phyloP scores from a whole-genome alignment of 1,284 basidiomycete species.

The Mycena citricolor region DNA sequence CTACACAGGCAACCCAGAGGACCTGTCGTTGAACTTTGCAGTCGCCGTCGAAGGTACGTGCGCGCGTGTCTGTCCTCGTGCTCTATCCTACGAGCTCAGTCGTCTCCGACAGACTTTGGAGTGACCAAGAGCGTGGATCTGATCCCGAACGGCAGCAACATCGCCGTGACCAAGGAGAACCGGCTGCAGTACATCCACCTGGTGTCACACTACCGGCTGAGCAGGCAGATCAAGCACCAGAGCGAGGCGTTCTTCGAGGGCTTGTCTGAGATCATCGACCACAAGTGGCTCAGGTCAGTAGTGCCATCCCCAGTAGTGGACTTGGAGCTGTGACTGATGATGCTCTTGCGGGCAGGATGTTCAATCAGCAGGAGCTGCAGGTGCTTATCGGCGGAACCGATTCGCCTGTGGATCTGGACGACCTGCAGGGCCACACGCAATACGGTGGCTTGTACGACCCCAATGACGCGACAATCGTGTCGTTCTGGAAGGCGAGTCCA shows the following conservation, averaged over 20 bases:
- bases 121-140: conserved; percentile 78
- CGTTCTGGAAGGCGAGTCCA: conserved; percentile 71
- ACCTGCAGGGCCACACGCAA: conserved; percentile 71
- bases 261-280: conserved; percentile 84
- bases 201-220: conserved; percentile 87
- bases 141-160: conserved; percentile 80
- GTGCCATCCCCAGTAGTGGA: no score
- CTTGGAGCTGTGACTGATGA: background rate
- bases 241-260: conserved; percentile 86
- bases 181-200: conserved; percentile 89
- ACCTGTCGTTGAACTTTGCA: conserved; percentile 91
- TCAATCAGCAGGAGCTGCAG: conserved; percentile 90
- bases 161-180: conserved; percentile 89
- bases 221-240: conserved; percentile 85
- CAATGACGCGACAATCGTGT: conserved; percentile 64
- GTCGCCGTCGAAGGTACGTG: conserved; percentile 78
- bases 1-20: conserved; percentile 85
- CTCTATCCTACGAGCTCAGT: background rate
- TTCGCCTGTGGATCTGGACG: conserved; percentile 78
- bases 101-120: conserved; percentile 74
- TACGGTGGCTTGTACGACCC: conserved; percentile 80
- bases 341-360: conserved; percentile 62
- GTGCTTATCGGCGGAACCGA: conserved; percentile 84
- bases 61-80: background rate
- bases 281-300: conserved; percentile 80